Base-by-base conservation (phyloP, 768 basidiomycete genomes). In the Ramaria sp. region DNA sequence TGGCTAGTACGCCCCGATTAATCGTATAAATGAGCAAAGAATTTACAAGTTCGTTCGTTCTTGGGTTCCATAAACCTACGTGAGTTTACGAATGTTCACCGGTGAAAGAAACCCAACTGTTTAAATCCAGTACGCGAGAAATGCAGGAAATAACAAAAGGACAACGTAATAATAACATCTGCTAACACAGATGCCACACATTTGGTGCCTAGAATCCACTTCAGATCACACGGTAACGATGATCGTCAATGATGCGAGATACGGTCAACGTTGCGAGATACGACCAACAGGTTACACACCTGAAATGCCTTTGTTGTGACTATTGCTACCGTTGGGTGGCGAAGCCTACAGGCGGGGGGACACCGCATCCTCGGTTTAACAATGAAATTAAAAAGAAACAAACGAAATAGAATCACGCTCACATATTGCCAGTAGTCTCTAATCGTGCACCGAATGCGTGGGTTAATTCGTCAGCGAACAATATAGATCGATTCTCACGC, bases 1-100 rank as follows among this genome's bases (percentile, higher is more conserved):
- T 68, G 75, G 69, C 69, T 70, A 34, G 72, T 17, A 0, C 0
- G 31, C 15, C 59, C 62, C 81, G 81, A 59, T 81, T 80, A 53
- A 82, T 70, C 1, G 75, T 72, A 58, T 80, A 82, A 31, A 72
- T 43, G 64, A 82, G 74, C 4, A 84, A 71, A 0, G 69, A 63
- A 12, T 69, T 71, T 52, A 82, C 70, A 9, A 82, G 59, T 1
- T 74, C 71, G 53, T 83, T 76, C 19, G 80, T 81, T 58, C 81
- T 81, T 17, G 7, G 42, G 27, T 27, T 27, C 27, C 27, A 27
- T 2, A 19, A 47, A 54, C 20, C 52, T 15, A 5, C 31, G 55
- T 10, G 34, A 37, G 9, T 37, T 13, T 37, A 7, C 13, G 13
- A 13, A 37, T 27, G 13, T 13, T 37, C 9, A 17, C 19, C 9